phyloP scores from a whole-genome alignment of 306 rosid genomes.

The Geum urbanum region DNA sequence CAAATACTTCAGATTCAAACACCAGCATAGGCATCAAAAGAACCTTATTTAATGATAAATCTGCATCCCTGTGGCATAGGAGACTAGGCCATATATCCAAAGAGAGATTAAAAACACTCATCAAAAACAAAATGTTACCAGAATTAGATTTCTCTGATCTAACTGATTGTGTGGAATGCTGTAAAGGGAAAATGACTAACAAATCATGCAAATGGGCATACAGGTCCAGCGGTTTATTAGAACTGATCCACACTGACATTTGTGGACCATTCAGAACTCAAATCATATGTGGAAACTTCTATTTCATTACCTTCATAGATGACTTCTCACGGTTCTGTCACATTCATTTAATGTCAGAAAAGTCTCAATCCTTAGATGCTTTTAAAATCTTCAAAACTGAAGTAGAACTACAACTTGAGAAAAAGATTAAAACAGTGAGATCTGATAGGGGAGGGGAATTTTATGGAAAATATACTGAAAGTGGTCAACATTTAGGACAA shows the following conservation, averaged over 20 bases:
- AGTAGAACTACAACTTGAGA: background rate
- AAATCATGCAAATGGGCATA: background rate
- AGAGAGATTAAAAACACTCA: background rate
- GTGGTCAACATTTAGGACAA: background rate
- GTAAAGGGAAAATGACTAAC: background rate
- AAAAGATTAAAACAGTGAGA: background rate
- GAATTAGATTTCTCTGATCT: background rate
- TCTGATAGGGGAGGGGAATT: too few relatives aligned
- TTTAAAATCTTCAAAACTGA: conserved; percentile 17
- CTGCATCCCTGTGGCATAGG: background rate
- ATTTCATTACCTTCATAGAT: conserved; percentile 6
- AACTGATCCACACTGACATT: background rate
- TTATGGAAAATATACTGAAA: too few relatives aligned
- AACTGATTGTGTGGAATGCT: background rate
- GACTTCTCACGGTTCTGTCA: background rate
- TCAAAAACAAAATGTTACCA: background rate
- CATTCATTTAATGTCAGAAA: background rate
- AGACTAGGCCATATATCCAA: background rate
- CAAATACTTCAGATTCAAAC: too few relatives aligned
- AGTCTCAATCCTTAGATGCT: background rate
- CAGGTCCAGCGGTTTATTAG: background rate
- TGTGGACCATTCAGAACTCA: background rate
- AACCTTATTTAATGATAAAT: background rate
- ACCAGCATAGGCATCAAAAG: background rate
- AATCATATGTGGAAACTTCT: background rate